Evolutionary conservation across 441 rosid genomes (phyloP).

Genomic region (Aquilaria agallochum): DNA sequence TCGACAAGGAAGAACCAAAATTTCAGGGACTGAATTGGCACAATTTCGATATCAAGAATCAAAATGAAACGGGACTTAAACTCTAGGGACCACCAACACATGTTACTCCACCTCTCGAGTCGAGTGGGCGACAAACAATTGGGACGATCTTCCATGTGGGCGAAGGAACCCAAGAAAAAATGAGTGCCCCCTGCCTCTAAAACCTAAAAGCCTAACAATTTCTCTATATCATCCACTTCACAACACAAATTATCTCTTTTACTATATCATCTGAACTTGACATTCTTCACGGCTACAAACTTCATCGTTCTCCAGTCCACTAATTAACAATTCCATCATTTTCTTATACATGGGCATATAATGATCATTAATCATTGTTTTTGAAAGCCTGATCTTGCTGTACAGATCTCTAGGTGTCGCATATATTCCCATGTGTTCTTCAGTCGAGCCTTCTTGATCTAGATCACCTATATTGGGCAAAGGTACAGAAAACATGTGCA

Average conservation of each 20-base stretch:
- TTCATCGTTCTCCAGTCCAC: slow-evolving; percentile 49
- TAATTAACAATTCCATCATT: slow-evolving; percentile 79
- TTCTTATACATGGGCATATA: slow-evolving; percentile 95
- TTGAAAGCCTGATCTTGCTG: slow-evolving; percentile 84
- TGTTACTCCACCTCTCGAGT: too few species aligned
- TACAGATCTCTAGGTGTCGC: slow-evolving; percentile 89
- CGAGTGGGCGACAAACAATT: too few species aligned
- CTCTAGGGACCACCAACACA: too few species aligned
- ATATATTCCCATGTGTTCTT: slow-evolving; percentile 52
- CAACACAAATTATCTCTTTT: not conserved
- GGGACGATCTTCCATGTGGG: too few species aligned
- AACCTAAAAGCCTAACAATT: too few species aligned
- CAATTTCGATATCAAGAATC: too few species aligned
- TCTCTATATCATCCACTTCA: not conserved
- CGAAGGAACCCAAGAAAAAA: too few species aligned
- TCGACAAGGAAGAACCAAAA: too few species aligned
- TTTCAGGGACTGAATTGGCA: too few species aligned
- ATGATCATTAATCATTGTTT: slow-evolving; percentile 93
- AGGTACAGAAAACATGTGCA: slow-evolving; percentile 66
- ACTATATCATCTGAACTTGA: slow-evolving; percentile 6
- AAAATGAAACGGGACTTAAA: too few species aligned
- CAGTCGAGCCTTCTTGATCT: slow-evolving; percentile 17
- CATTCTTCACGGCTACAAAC: slow-evolving; percentile 19
- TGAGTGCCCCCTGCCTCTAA: too few species aligned
- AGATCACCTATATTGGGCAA: slow-evolving; percentile 25